A percentile compares a stretch with the other conserved stretches of the same genome.
Conservation (phyloP, 2,329 filamentous ascomycete species). For the Tolypocladium album region DNA sequence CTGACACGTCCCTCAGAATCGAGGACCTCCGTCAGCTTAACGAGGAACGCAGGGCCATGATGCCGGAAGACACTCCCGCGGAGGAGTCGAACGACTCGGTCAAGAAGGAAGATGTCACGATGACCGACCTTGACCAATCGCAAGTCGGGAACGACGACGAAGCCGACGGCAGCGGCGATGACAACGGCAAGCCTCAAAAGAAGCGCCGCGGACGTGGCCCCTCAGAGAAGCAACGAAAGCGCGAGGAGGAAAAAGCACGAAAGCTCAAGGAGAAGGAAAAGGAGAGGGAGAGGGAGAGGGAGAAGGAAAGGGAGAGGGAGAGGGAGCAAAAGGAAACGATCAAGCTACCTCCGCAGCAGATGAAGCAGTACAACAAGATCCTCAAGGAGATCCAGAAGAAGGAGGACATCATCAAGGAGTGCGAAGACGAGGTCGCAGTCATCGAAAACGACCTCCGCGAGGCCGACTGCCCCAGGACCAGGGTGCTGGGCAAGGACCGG, state of each 20-base stretch:
- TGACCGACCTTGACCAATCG: constrained; percentile 54
- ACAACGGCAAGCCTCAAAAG: constrained; percentile 45
- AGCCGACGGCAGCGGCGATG: constrained; percentile 59
- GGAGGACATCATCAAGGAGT: constrained; percentile 66
- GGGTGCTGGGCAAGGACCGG: constrained; percentile 82
- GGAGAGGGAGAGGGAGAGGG: constrained; percentile 50
- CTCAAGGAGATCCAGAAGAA: constrained; percentile 84
- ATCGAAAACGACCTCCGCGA: constrained; percentile 90
- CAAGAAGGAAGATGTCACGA: constrained; percentile 47
- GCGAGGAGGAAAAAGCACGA: constrained; percentile 63
- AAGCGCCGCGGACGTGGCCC: constrained; percentile 47
- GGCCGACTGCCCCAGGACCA: constrained; percentile 83
- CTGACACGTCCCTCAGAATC: constrained; percentile 32
- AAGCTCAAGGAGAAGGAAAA: constrained; percentile 67
- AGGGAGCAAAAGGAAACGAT: constrained; percentile 57
- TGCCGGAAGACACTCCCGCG: constrained; percentile 61
- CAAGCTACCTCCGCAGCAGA: constrained; percentile 57
- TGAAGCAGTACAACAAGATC: constrained; percentile 81
- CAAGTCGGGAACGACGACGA: constrained; percentile 44
- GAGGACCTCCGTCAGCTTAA: constrained; percentile 63
- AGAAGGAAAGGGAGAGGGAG: constrained; percentile 43
- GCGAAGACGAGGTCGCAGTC: constrained; percentile 74
- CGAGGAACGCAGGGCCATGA: constrained; percentile 60
- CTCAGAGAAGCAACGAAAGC: constrained; percentile 62
- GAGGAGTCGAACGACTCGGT: constrained; percentile 43